phyloP scores from a whole-genome alignment of 108 stramenopile genomes.

The Aurantiochytrium sp. region DNA sequence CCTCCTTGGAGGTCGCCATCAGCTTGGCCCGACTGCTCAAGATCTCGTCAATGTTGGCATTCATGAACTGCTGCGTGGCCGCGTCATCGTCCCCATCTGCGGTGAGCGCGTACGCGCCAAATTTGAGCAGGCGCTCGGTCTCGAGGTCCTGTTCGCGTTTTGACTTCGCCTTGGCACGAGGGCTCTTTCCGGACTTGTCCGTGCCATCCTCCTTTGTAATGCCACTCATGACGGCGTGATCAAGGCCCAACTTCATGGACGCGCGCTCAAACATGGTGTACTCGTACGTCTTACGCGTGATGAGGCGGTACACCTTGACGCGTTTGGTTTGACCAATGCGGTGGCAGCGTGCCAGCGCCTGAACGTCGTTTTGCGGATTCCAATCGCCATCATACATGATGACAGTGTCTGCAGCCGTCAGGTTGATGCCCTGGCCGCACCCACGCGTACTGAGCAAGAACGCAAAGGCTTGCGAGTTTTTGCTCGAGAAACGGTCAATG shows the following conservation, averaged over 20 bases:
- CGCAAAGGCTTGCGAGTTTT: conserved; percentile 64
- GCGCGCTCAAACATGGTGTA: conserved; percentile 95
- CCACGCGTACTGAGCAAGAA: conserved; percentile 92
- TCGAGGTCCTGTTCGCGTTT: conserved; percentile 31
- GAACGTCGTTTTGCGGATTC: conserved; percentile 96
- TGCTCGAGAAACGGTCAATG: conserved; percentile 85
- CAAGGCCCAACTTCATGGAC: conserved; percentile 92
- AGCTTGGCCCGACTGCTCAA: conserved; percentile 22
- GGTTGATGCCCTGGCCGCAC: conserved; percentile 90
- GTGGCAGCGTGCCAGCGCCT: conserved; percentile 87
- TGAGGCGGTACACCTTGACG: conserved; percentile 81
- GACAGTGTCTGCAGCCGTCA: conserved; percentile 89
- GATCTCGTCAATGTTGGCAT: conserved; percentile 50
- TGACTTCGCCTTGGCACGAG: not conserved
- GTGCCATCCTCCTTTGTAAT: conserved; percentile 34
- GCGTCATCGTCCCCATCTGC: conserved; percentile 48
- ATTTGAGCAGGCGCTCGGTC: conserved; percentile 52
- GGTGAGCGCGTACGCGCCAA: conserved; percentile 54
- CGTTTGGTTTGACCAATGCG: conserved; percentile 94
- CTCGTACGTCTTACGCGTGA: conserved; percentile 93
- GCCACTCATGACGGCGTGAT: conserved; percentile 89
- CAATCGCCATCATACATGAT: conserved; percentile 90
- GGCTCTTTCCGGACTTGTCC: not conserved
- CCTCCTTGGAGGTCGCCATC: conserved; percentile 7
- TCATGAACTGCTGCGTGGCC: conserved; percentile 33